Base-by-base conservation (phyloP, 2,329 filamentous ascomycete species). In the Aspergillus luchuensis region DNA sequence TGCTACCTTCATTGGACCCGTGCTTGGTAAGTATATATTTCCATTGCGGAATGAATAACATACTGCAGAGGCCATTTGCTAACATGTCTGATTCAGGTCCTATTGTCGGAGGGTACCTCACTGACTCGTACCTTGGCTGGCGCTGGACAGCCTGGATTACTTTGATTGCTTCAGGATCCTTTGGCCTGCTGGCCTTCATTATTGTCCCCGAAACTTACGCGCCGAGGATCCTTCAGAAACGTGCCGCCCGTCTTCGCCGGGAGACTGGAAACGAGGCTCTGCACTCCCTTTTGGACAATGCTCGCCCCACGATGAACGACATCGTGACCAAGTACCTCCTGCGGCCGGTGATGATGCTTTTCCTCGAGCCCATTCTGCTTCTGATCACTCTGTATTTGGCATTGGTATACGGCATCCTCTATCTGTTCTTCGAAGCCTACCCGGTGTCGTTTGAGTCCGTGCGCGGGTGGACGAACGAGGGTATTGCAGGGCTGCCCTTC, bases 131-230 rank as follows among this genome's bases (percentile, higher is more conserved):
- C 63, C 78, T 85, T 1, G 82, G 82, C 15, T 86, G 84, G 84
- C 75, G 84, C 17, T 86, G 84, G 83, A 86, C 82, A 0, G 79
- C 79, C 8, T 87, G 84, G 76, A 77, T 86, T 23, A 85, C 82
- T 0, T 67, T 82, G 49, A 85, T 87, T 53, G 77, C 82, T 66
- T 74, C 74, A 1, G 71, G 70, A 8, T 66, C 78, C 4, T 78
- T 84, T 61, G 76, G 77, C 8, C 56, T 74, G 3, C 59, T 83
- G n/a, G 79, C 76, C 0, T 61, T 81, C 13, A 60, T 83, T 28
- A 67, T 81, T n/a, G 72, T 85, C 2, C 81, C 79, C 0, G 84
- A 87, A 69, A 81, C 83, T 0, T 84, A 79, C 38, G 77, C 73
- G 0, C 78, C 80, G 0, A 77, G 80, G 3, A 70, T 87, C n/a